Evolutionary conservation across 768 basidiomycete species (phyloP).

Genomic region (Pholiota conissans): DNA sequence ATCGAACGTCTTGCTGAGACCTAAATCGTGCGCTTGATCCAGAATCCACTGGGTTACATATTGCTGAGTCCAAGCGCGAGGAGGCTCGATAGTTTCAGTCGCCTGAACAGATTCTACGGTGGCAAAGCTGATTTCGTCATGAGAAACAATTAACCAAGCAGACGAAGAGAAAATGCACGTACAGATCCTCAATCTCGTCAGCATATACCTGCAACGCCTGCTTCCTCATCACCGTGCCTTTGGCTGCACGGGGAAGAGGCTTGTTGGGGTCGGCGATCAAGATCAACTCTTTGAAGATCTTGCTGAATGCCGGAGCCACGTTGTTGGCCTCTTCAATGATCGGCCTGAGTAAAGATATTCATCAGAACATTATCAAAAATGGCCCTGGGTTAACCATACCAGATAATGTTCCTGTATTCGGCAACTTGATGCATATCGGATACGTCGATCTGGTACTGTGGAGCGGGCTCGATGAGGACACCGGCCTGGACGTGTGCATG

Average conservation of each 20-base stretch:
- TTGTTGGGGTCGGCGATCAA: conserved; percentile 35
- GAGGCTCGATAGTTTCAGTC: conserved; percentile 10
- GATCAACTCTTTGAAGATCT: conserved; percentile 56
- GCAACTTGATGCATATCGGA: conserved; percentile 21
- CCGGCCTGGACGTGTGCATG: conserved; percentile 33
- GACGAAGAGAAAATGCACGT: conserved; percentile 8
- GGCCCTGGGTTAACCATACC: conserved; percentile 19
- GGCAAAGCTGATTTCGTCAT: conserved; percentile 5
- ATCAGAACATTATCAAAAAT: background rate
- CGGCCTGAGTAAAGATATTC: conserved; percentile 24
- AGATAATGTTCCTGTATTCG: conserved; percentile 34
- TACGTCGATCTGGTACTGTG: conserved; percentile 26
- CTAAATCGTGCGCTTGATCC: conserved; percentile 16
- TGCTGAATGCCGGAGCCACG: conserved; percentile 40
- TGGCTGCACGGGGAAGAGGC: conserved; percentile 46
- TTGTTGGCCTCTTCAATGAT: conserved; percentile 45
- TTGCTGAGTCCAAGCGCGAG: conserved; percentile 13
- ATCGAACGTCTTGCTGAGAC: background rate
- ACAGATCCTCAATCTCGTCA: conserved; percentile 49
- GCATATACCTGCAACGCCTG: conserved; percentile 40
- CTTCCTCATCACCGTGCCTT: conserved; percentile 49
- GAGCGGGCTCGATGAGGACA: conserved; percentile 30
- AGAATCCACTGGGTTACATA: conserved; percentile 16
- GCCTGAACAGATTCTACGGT: conserved; percentile 15
- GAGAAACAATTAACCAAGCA: background rate